Conservation (phyloP, 306 rosid species). For the Potentilla sterilis region DNA sequence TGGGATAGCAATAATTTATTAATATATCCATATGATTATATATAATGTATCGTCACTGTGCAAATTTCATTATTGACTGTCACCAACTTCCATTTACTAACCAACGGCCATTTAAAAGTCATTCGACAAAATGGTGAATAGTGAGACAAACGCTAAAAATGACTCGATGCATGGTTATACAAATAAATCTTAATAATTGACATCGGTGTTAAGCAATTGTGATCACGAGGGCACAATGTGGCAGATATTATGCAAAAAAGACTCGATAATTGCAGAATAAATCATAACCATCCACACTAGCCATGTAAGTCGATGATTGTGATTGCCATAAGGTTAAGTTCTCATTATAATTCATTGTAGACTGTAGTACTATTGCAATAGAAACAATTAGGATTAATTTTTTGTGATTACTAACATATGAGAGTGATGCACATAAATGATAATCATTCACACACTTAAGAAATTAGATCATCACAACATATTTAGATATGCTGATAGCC, state of each 20-base stretch:
- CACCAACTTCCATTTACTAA: neutral
- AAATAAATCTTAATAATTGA: neutral
- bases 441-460: too few relatives aligned
- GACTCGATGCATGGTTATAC: neutral
- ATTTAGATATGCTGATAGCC: too few relatives aligned
- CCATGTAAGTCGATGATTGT: constrained; percentile 17
- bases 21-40: neutral
- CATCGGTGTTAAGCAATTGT: neutral
- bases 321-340: constrained; percentile 22
- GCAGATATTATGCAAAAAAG: neutral
- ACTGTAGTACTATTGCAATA: too few relatives aligned
- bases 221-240: neutral
- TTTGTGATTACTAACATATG: neutral
- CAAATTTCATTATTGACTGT: neutral
- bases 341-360: neutral
- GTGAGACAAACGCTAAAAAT: neutral
- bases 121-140: neutral
- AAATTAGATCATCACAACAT: too few relatives aligned
- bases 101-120: neutral
- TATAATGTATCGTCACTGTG: neutral
- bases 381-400: neutral
- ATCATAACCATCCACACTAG: constrained; percentile 3
- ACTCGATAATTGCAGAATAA: neutral
- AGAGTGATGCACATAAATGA: neutral
- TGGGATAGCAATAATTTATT: neutral